Percentiles rank a stretch among this genome's conserved stretches.
Evolutionary conservation across 176 grass and related monocot species (phyloP).

Genomic region (Musa itinerans): DNA sequence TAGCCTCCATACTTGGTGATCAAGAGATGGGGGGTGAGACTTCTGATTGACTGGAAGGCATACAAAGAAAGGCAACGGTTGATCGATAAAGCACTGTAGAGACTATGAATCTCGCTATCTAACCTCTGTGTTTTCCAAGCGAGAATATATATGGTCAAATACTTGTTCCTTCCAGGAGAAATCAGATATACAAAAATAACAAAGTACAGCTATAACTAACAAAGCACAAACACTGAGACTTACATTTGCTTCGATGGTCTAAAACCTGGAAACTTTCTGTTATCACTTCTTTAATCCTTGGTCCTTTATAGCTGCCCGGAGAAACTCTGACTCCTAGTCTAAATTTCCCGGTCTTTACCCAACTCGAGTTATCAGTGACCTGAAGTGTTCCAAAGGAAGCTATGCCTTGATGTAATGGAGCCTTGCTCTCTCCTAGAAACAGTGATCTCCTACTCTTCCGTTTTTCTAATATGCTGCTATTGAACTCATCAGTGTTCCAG

Average conservation of each 20-base stretch:
- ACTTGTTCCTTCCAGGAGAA: neutral
- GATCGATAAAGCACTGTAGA: neutral
- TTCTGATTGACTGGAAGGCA: conserved; percentile 40
- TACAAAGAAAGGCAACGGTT: neutral
- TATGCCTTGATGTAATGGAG: conserved; percentile 21
- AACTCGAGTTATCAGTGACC: conserved; percentile 78
- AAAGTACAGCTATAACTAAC: neutral
- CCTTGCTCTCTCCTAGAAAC: conserved; percentile 27
- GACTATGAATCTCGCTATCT: too few relatives aligned
- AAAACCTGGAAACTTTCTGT: conserved; percentile 52
- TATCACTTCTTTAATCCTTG: conserved; percentile 46
- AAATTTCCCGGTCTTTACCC: conserved; percentile 47
- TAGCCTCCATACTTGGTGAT: conserved; percentile 52
- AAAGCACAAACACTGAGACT: neutral
- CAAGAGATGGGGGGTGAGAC: conserved; percentile 35
- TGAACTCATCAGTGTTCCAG: conserved; percentile 49
- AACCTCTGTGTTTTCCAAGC: neutral
- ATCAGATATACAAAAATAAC: too few relatives aligned
- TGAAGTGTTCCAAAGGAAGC: conserved; percentile 29
- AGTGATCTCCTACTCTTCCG: conserved; percentile 47
- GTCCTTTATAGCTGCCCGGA: neutral
- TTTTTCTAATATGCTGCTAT: conserved; percentile 24
- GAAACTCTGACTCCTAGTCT: conserved; percentile 40
- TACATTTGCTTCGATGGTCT: conserved; percentile 75
- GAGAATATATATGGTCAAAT: neutral